These are phyloP conservation scores for Endocarpon pusillum DNA, from an alignment of 495 filamentous ascomycete genomes.

Conservation along the genomic window DNA sequence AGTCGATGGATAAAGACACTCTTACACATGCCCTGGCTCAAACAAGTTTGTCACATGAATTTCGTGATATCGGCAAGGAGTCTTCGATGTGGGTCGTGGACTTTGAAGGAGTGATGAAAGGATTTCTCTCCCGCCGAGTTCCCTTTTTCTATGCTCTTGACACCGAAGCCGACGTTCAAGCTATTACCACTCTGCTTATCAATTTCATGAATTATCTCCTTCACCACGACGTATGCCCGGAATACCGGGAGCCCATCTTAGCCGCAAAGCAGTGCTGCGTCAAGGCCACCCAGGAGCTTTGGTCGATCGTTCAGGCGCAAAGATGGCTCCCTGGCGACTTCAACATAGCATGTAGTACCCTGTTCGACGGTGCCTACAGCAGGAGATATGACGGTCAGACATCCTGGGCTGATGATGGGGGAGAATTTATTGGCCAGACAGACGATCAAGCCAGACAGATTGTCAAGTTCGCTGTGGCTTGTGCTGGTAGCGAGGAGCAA, in stretches of 20 bases:
- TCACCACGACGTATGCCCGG: slow-evolving; percentile 69
- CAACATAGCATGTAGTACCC: slow-evolving; percentile 46
- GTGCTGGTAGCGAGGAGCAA: slow-evolving; percentile 23
- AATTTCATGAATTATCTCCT: slow-evolving; percentile 86
- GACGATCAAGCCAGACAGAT: slow-evolving; percentile 24
- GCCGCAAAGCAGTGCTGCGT: slow-evolving; percentile 52
- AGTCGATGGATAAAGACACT: slow-evolving; percentile 41
- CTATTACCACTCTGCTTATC: slow-evolving; percentile 42
- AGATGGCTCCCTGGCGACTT: slow-evolving; percentile 50
- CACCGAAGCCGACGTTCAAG: slow-evolving; percentile 29
- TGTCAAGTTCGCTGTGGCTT: slow-evolving; percentile 25
- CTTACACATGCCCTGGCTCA: slow-evolving; percentile 30
- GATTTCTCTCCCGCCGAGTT: slow-evolving; percentile 38
- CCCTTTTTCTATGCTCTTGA: slow-evolving; percentile 12
- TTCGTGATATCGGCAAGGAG: slow-evolving; percentile 10
- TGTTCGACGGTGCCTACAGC: slow-evolving; percentile 35
- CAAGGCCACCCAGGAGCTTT: slow-evolving; percentile 46
- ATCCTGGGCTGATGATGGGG: slow-evolving; percentile 19
- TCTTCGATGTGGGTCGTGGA: slow-evolving; percentile 50
- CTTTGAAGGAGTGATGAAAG: slow-evolving; percentile 58
- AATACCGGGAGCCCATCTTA: slow-evolving; percentile 49
- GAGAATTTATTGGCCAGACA: slow-evolving; percentile 16
- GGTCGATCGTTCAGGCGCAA: slow-evolving; percentile 31
- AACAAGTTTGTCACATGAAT: slow-evolving; percentile 3
- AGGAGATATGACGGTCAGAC: slow-evolving; percentile 15